Percentiles rank a stretch among this genome's conserved stretches.
Conservation (phyloP, 331 rosid genomes). For the Erythrophleum ivorense region DNA sequence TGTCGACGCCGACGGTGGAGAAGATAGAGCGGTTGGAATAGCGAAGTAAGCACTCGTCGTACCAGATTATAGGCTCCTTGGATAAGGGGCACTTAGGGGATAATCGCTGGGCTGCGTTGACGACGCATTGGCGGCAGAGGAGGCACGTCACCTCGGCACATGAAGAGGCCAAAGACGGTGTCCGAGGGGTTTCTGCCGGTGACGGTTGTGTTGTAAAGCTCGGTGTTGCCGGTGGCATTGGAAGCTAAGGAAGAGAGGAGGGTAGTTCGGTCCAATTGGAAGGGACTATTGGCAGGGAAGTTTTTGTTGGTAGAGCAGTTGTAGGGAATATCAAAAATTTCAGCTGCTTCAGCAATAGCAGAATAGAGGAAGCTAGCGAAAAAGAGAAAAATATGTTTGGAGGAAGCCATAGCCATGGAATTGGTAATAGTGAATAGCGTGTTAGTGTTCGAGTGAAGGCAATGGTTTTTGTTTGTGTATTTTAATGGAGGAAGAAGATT, state of each 20-base stretch:
- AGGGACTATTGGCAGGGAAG: constrained; percentile 13
- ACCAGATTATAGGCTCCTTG: background rate
- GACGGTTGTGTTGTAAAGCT: background rate
- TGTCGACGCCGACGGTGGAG: background rate
- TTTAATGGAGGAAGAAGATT: too few species aligned
- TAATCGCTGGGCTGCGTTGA: too few species aligned
- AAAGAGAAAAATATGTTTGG: too few species aligned
- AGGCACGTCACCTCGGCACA: background rate
- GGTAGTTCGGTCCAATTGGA: constrained; percentile 20
- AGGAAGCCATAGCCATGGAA: too few species aligned
- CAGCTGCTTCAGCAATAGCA: background rate
- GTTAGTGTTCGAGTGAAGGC: too few species aligned
- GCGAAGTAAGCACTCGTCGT: background rate
- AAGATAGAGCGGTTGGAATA: background rate
- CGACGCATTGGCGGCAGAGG: background rate
- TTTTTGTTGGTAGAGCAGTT: constrained; percentile 27
- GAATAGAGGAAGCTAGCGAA: background rate
- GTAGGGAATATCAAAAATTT: background rate
- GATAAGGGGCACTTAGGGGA: too few species aligned
- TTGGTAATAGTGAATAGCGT: too few species aligned
- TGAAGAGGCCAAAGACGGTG: background rate
- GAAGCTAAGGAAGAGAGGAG: constrained; percentile 28
- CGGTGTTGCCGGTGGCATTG: background rate
- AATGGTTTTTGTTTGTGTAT: too few species aligned
- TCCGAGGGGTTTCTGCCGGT: background rate